These are phyloP conservation scores for Aspergillus pseudotamarii DNA, from an alignment of 2,329 filamentous ascomycete species.

Conservation along the genomic window DNA sequence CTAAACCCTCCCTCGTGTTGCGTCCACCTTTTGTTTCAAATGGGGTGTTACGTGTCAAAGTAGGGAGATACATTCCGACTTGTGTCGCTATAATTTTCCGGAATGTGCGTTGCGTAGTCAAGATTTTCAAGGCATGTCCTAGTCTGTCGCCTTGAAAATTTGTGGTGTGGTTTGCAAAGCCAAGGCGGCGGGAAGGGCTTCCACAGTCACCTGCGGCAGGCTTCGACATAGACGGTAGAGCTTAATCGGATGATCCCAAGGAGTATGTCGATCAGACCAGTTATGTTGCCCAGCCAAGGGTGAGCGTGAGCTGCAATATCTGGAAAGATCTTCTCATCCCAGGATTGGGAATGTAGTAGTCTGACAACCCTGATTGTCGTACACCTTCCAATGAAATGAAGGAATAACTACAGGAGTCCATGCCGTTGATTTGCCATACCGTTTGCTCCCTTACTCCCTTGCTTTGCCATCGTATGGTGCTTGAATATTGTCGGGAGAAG, in stretches of 20 bases:
- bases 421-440: background rate
- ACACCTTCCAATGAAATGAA: background rate
- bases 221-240: background rate
- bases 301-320: background rate
- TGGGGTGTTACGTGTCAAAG: slow-evolving; percentile 48
- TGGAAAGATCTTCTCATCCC: background rate
- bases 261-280: slow-evolving; percentile 6
- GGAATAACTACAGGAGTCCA: background rate
- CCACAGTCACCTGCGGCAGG: background rate
- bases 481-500: background rate
- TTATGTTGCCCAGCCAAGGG: slow-evolving; percentile 14
- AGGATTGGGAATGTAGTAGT: background rate
- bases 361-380: background rate
- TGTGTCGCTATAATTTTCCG: background rate
- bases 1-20: slow-evolving; percentile 45
- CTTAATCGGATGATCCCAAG: background rate
- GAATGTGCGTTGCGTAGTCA: slow-evolving; percentile 9
- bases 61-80: slow-evolving; percentile 45
- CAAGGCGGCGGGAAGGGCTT: background rate
- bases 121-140: background rate
- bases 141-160: background rate
- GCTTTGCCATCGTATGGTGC: slow-evolving; percentile 3
- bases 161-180: background rate
- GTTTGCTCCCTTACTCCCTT: background rate
- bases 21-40: slow-evolving; percentile 38